Percentiles rank a stretch among this genome's conserved stretches.
Conservation (phyloP, 345 rosid genomes). For the Adansonia digitata region DNA sequence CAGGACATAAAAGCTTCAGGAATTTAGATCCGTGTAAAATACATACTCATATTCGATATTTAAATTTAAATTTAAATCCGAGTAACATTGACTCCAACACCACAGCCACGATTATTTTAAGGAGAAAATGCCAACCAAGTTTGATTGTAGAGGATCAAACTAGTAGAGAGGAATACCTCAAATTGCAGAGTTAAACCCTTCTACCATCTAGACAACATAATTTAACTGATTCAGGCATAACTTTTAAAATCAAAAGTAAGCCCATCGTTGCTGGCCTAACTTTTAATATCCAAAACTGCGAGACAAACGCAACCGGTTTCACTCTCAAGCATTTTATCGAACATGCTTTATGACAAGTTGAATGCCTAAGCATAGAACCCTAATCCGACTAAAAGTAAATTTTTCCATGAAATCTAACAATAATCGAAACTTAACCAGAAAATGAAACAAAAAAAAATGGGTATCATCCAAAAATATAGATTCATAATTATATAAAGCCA, state of each 20-base stretch:
- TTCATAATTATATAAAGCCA: not conserved
- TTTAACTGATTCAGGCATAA: no score
- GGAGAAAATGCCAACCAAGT: not conserved
- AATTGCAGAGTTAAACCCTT: no score
- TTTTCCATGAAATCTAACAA: not conserved
- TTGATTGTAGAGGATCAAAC: not conserved
- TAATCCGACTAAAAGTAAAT: not conserved
- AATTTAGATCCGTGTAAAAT: no score
- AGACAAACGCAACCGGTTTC: not conserved
- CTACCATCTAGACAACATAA: no score
- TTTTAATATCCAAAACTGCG: no score
- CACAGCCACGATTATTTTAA: not conserved
- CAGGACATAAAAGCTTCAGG: slow-evolving; percentile 69
- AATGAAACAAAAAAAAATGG: not conserved
- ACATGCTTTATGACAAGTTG: not conserved
- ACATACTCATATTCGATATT: no score
- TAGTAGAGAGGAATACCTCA: not conserved
- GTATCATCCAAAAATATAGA: no score
- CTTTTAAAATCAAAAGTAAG: no score
- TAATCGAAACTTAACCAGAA: not conserved
- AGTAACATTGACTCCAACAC: not conserved
- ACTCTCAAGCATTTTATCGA: not conserved
- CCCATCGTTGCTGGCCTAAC: no score
- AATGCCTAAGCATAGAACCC: not conserved
- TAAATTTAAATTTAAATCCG: no score